Conservation (phyloP, 768 basidiomycete species). For the Thelephora ganbajun region DNA sequence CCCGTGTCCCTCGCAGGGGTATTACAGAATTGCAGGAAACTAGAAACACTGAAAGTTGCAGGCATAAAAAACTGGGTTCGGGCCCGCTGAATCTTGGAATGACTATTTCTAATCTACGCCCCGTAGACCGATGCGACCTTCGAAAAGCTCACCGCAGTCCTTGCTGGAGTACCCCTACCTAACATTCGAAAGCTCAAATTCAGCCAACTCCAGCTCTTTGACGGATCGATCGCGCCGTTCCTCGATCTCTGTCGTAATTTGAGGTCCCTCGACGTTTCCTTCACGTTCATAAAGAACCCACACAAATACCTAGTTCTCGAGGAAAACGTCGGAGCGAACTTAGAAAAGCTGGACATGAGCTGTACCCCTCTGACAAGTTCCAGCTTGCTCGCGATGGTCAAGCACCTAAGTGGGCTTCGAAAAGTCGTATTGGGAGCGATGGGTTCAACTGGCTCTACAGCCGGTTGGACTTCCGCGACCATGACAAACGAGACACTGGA, state of each 20-base stretch:
- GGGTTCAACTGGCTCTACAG: slow-evolving; percentile 27
- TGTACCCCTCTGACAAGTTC: slow-evolving; percentile 31
- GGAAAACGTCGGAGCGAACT: slow-evolving; percentile 7
- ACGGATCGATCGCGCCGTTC: slow-evolving; percentile 28
- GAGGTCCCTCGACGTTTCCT: slow-evolving; percentile 47
- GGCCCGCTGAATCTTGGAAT: background rate
- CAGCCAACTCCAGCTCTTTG: slow-evolving; percentile 37
- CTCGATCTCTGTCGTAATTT: slow-evolving; percentile 35
- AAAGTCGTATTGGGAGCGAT: slow-evolving; percentile 46
- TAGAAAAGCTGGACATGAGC: slow-evolving; percentile 54
- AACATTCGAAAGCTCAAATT: slow-evolving; percentile 44
- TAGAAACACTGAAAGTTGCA: slow-evolving; percentile 49
- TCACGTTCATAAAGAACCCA: slow-evolving; percentile 36
- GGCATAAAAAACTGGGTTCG: slow-evolving; percentile 49
- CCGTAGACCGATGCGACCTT: slow-evolving; percentile 44
- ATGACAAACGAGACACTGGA: slow-evolving; percentile 37
- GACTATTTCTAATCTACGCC: background rate
- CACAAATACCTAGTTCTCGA: slow-evolving; percentile 1
- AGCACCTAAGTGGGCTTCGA: slow-evolving; percentile 25
- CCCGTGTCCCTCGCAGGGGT: slow-evolving; percentile 33
- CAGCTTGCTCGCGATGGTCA: slow-evolving; percentile 28
- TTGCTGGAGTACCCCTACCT: slow-evolving; percentile 14
- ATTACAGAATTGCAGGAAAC: slow-evolving; percentile 22
- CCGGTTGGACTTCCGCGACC: slow-evolving; percentile 36
- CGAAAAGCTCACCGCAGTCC: slow-evolving; percentile 24